phyloP scores from a whole-genome alignment of 1,284 basidiomycete genomes.

The Ustanciosporium gigantosporum region DNA sequence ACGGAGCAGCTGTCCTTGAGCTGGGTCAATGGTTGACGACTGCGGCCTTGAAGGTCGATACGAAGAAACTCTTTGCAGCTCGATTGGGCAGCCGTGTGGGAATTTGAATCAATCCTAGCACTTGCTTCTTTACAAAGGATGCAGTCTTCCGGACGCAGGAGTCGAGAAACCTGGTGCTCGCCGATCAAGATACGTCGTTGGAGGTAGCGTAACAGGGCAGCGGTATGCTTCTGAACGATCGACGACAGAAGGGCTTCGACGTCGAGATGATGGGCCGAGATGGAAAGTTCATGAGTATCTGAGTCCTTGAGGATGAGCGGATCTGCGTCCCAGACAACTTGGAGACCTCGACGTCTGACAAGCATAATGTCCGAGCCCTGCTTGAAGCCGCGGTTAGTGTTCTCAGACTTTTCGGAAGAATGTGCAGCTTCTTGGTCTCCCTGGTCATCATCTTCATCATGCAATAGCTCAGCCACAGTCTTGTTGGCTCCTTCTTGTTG shows the following conservation, averaged over 20 bases:
- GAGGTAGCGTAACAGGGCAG: conserved; percentile 24
- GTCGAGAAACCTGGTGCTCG: conserved; percentile 25
- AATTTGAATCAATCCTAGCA: too few relatives aligned
- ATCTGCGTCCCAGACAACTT: conserved; percentile 23
- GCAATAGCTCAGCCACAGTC: conserved; percentile 17
- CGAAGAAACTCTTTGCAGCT: conserved; percentile 21
- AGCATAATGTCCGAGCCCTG: not conserved
- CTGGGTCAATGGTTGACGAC: not conserved
- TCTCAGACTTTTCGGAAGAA: not conserved
- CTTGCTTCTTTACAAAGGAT: conserved; percentile 14
- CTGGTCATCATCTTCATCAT: conserved; percentile 2
- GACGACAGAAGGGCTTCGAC: conserved; percentile 20
- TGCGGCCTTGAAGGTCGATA: conserved; percentile 11
- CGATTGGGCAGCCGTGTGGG: conserved; percentile 16
- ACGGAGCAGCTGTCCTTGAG: not conserved
- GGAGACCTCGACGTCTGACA: conserved; percentile 20
- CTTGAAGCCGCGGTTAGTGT: not conserved
- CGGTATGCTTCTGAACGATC: conserved; percentile 19
- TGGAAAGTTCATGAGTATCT: conserved; percentile 4
- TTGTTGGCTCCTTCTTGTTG: conserved; percentile 13
- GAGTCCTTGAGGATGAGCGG: conserved; percentile 16
- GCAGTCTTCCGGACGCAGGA: conserved; percentile 30
- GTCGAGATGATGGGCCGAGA: conserved; percentile 20
- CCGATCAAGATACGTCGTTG: conserved; percentile 29
- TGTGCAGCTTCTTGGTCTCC: not conserved